Conservation (phyloP, 2,329 filamentous ascomycete genomes). For the Allantophomopsis cytisporea region DNA sequence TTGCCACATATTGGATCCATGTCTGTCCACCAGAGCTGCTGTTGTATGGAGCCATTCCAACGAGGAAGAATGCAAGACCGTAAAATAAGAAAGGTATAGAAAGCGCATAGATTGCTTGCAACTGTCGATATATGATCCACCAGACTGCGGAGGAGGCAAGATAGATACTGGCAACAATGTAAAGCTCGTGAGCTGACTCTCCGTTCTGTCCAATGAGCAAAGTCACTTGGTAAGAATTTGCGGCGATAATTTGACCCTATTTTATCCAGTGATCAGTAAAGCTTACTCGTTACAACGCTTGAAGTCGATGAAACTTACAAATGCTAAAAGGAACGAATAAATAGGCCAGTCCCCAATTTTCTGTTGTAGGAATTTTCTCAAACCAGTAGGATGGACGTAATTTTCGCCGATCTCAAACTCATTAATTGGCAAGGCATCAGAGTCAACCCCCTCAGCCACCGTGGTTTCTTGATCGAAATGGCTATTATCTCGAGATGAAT, state of each 20-base stretch:
- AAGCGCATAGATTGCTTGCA: constrained; percentile 41
- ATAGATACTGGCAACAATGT: constrained; percentile 45
- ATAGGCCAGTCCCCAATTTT: constrained; percentile 47
- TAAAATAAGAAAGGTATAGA: constrained; percentile 48
- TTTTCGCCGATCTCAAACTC: constrained; percentile 40
- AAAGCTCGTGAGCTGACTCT: constrained; percentile 41
- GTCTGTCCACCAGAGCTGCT: constrained; percentile 22
- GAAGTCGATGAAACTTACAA: constrained; percentile 48
- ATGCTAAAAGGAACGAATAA: constrained; percentile 43
- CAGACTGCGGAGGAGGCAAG: constrained; percentile 41
- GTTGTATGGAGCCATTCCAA: constrained; percentile 42
- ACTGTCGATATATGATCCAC: constrained; percentile 46
- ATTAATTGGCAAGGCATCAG: constrained; percentile 12
- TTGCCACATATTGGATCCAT: constrained; percentile 46
- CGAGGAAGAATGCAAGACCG: constrained; percentile 43
- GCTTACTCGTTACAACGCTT: constrained; percentile 30
- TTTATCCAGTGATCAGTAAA: constrained; percentile 8
- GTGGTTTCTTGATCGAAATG: not conserved
- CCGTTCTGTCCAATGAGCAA: constrained; percentile 48
- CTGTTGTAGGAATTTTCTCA: constrained; percentile 37
- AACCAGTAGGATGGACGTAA: constrained; percentile 38
- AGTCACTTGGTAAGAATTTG: constrained; percentile 55
- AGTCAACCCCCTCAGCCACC: not conserved
- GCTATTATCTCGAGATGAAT: not conserved
- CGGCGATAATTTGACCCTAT: constrained; percentile 44